Evolutionary conservation across 164 flowering plant species (phyloP), one percentile per base, ranked within the genome.

Genomic region (Magnolia sinica): DNA sequence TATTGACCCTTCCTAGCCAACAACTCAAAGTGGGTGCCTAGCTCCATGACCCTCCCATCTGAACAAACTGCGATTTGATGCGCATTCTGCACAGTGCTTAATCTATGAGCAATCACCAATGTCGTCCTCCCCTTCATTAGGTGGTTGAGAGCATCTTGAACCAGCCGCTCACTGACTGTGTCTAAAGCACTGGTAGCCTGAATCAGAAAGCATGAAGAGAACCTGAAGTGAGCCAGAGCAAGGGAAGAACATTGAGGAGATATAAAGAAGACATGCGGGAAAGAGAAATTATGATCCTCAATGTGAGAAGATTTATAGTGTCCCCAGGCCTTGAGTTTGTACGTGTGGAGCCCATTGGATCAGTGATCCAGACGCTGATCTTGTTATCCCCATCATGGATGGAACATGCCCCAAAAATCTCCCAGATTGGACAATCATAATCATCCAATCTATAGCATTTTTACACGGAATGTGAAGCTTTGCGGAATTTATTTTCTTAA

Each of bases 111-210:
- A 81, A 96, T 91, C 73, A 96, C 97, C 85, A 96, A 83, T 52
- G 98, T 91, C 68, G 98, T 94, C 79, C 97, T 87, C 63, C 91
- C 98, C 80, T 91, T 91, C 97, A 94, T 92, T 76, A 94, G 86
- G 75, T 80, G 91, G 81, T 88, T 84, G 75, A 94, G 87, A 37
- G 98, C 97, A 65, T 88, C 92, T 86, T 96, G 98, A 50, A 94
- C 98, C 79, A 96, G 80, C 23, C 90, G 91, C 83, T 96, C 98
- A 64, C 99, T 94, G 7, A 87, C 90, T 51, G 98, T 86, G 82
- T 96, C 98, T 79, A 96, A 79, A 64, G 98, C 96, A 85, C 99
- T 96, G 4, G 99, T 96, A 2, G 97, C 98, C 99, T 95, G 83
- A 80, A 81, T 20, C 24, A 22, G 20, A 81, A 55, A 72, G 29